Evolutionary conservation across 1,284 basidiomycete genomes (phyloP).

Genomic region (Lentinula novae-zelandiae): DNA sequence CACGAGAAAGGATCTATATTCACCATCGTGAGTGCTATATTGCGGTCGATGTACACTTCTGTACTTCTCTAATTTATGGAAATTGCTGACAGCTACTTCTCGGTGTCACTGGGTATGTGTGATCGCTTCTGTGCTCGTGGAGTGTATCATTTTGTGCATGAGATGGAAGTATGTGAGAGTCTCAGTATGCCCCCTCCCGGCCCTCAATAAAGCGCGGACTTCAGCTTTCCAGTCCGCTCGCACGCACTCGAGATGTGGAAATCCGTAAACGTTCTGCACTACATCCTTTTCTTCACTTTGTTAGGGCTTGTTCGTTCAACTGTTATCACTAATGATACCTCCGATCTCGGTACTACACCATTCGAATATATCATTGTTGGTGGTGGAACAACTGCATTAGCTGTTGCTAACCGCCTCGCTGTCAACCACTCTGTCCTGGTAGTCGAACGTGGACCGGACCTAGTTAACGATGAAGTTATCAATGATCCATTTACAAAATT

Average conservation of each 20-base stretch:
- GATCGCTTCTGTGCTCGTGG: not conserved
- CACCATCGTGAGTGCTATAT: not conserved
- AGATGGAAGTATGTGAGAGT: not conserved
- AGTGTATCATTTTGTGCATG: not conserved
- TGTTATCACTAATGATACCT: not conserved
- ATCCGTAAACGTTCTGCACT: not conserved
- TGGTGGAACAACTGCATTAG: conserved; percentile 12
- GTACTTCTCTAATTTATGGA: not conserved
- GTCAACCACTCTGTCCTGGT: conserved; percentile 9
- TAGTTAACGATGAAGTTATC: conserved; percentile 5
- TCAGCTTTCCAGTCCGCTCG: not conserved
- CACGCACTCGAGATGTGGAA: not conserved
- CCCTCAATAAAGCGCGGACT: not conserved
- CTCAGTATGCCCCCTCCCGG: not conserved
- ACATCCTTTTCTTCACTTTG: not conserved
- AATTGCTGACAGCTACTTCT: not conserved
- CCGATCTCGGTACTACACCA: not conserved
- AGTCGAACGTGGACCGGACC: conserved; percentile 6
- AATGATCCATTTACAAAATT: not conserved
- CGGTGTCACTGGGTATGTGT: not conserved
- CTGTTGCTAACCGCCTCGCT: conserved; percentile 12
- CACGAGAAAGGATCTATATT: not conserved
- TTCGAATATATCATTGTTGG: conserved; percentile 12
- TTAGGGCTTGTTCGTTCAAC: not conserved
- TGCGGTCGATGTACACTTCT: not conserved